Evolutionary conservation across 768 basidiomycete species (phyloP).

Genomic region (Pisolithus microcarpus): DNA sequence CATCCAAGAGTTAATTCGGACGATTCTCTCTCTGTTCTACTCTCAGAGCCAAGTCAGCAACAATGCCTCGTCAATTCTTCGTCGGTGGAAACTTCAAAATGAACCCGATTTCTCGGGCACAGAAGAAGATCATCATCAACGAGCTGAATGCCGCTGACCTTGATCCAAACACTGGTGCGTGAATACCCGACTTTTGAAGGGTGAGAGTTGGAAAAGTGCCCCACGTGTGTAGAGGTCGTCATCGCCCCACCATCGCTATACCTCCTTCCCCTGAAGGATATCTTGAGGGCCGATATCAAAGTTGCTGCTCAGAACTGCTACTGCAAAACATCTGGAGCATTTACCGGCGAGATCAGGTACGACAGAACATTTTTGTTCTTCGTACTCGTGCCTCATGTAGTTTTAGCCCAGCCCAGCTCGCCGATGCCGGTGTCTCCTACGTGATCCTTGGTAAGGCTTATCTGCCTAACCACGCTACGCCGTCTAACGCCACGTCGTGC

Average conservation of each 20-base stretch:
- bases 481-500: background rate
- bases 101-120: conserved; percentile 68
- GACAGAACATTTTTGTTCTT: conserved; percentile 10
- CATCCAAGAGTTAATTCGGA: too few species aligned
- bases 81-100: conserved; percentile 99
- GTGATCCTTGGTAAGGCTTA: conserved; percentile 72
- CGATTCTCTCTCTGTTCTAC: background rate
- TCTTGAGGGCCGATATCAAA: conserved; percentile 59
- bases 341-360: conserved; percentile 94
- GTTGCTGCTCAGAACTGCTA: conserved; percentile 92
- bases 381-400: background rate
- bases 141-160: conserved; percentile 73
- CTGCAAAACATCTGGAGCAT: conserved; percentile 79
- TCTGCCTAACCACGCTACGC: background rate
- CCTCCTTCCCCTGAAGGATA: conserved; percentile 62
- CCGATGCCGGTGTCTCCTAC: conserved; percentile 80
- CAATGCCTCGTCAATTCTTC: conserved; percentile 81
- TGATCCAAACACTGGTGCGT: conserved; percentile 67
- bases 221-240: conserved; percentile 65
- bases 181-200: background rate
- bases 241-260: conserved; percentile 89
- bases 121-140: conserved; percentile 59
- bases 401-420: conserved; percentile 71
- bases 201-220: conserved; percentile 9
- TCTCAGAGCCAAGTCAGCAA: conserved; percentile 1